phyloP scores from a whole-genome alignment of 1,284 basidiomycete species.

The Somion occarium region DNA sequence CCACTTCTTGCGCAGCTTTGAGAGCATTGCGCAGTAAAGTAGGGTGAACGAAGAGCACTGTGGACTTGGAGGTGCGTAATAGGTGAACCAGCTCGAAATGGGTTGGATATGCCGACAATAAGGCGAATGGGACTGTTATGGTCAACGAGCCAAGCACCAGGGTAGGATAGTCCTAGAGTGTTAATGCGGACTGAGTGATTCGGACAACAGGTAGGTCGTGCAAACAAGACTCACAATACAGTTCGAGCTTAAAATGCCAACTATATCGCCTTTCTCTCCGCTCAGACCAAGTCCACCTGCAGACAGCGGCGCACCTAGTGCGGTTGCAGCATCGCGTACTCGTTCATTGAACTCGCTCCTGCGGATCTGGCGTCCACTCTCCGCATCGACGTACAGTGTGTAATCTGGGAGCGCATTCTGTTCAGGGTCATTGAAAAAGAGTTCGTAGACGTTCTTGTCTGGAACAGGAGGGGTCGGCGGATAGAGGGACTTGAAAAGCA shows the following conservation, averaged over 20 bases:
- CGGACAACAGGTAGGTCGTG: neutral
- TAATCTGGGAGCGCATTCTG: slow-evolving; percentile 49
- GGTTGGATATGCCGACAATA: slow-evolving; percentile 64
- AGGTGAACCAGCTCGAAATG: slow-evolving; percentile 60
- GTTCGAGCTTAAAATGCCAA: slow-evolving; percentile 68
- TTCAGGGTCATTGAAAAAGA: slow-evolving; percentile 51
- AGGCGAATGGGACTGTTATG: slow-evolving; percentile 54
- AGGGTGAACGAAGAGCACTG: slow-evolving; percentile 59
- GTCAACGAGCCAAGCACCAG: slow-evolving; percentile 52
- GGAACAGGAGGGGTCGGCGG: slow-evolving; percentile 33
- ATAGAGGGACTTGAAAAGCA: slow-evolving; percentile 37
- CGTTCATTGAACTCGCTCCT: slow-evolving; percentile 45
- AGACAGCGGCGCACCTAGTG: slow-evolving; percentile 38
- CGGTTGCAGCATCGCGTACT: slow-evolving; percentile 53
- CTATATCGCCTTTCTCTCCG: slow-evolving; percentile 43
- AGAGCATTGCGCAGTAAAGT: slow-evolving; percentile 44
- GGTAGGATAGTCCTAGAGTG: slow-evolving; percentile 53
- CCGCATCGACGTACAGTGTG: slow-evolving; percentile 51
- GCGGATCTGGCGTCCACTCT: slow-evolving; percentile 42
- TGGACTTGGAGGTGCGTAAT: slow-evolving; percentile 47
- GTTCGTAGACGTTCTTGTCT: slow-evolving; percentile 51
- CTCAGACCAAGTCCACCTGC: slow-evolving; percentile 56
- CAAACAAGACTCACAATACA: slow-evolving; percentile 43
- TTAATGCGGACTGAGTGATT: neutral
- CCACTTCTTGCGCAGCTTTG: slow-evolving; percentile 44